These are phyloP conservation scores for Geotrichum reessii DNA, from an alignment of 1,139 yeast genomes.

Conservation along the genomic window DNA sequence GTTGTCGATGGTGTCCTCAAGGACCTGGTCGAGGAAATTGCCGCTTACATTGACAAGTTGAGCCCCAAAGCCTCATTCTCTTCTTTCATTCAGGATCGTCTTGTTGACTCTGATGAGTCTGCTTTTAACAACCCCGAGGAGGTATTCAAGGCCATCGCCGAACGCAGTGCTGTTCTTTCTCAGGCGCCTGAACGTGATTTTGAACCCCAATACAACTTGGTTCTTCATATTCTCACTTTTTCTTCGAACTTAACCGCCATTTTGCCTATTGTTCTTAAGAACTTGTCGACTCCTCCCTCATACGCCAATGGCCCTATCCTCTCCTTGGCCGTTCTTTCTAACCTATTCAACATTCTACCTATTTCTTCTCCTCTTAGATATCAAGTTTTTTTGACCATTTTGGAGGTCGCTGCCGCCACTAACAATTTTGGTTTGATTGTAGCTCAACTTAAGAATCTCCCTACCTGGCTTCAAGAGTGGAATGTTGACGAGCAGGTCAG, in stretches of 20 bases:
- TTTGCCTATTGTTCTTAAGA: constrained; percentile 32
- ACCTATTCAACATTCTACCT: constrained; percentile 40
- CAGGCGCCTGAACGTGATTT: constrained; percentile 38
- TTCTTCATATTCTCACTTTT: constrained; percentile 36
- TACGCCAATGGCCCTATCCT: constrained; percentile 32
- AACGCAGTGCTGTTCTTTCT: constrained; percentile 31
- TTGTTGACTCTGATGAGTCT: constrained; percentile 4
- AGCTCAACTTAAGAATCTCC: constrained; percentile 37
- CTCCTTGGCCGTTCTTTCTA: constrained; percentile 37
- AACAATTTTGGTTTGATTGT: constrained; percentile 34
- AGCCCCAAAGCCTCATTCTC: constrained; percentile 25
- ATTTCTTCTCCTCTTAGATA: constrained; percentile 31
- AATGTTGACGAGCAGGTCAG: constrained; percentile 28
- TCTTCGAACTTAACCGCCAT: constrained; percentile 35
- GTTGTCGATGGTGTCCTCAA: constrained; percentile 37
- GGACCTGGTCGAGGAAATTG: constrained; percentile 38
- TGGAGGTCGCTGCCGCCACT: constrained; percentile 35
- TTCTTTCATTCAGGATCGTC: constrained; percentile 20
- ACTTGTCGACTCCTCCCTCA: constrained; percentile 31
- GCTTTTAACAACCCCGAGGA: constrained; percentile 23
- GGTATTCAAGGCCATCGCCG: constrained; percentile 34
- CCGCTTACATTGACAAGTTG: constrained; percentile 37
- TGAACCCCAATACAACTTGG: constrained; percentile 40
- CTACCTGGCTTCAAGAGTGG: constrained; percentile 40
- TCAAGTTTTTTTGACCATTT: constrained; percentile 34